phyloP scores from a whole-genome alignment of 805 yeast species.

The Wickerhamomyces hampshirensis region DNA sequence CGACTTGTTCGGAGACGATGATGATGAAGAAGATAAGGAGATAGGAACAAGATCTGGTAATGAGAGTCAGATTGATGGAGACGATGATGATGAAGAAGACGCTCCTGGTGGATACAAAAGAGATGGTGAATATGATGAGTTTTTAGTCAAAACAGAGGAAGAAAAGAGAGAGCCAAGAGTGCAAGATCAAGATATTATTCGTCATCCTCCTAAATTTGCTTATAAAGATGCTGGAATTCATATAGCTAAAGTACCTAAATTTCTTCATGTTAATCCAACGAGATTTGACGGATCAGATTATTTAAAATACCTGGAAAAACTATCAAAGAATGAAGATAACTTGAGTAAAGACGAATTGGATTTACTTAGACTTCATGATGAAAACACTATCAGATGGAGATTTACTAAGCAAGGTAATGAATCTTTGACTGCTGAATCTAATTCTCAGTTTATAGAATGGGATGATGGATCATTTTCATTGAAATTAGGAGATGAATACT shows the following conservation, averaged over 20 bases:
- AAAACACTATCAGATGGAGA: conserved; percentile 92
- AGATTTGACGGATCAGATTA: conserved; percentile 80
- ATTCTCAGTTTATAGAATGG: conserved; percentile 90
- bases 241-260: conserved; percentile 73
- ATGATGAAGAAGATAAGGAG: conserved; percentile 14
- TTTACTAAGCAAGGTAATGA: conserved; percentile 62
- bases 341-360: conserved; percentile 46
- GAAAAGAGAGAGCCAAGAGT: conserved; percentile 27
- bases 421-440: conserved; percentile 70
- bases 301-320: conserved; percentile 43
- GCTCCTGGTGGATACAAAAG: too few relatives aligned
- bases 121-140: too few relatives aligned
- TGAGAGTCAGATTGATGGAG: conserved; percentile 10
- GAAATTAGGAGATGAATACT: conserved; percentile 82
- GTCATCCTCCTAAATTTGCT: conserved; percentile 30
- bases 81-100: conserved; percentile 28
- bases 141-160: conserved; percentile 10
- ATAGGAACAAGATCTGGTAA: conserved; percentile 6
- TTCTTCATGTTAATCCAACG: conserved; percentile 73
- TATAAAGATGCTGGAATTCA: conserved; percentile 32
- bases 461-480: conserved; percentile 85
- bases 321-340: conserved; percentile 34
- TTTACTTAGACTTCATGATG: conserved; percentile 64
- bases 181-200: conserved; percentile 43
- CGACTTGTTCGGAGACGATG: conserved; percentile 34